Percentiles rank a stretch among this genome's conserved stretches.
Conservation (phyloP, 1,284 basidiomycete genomes). For the Clitocybe nebularis region DNA sequence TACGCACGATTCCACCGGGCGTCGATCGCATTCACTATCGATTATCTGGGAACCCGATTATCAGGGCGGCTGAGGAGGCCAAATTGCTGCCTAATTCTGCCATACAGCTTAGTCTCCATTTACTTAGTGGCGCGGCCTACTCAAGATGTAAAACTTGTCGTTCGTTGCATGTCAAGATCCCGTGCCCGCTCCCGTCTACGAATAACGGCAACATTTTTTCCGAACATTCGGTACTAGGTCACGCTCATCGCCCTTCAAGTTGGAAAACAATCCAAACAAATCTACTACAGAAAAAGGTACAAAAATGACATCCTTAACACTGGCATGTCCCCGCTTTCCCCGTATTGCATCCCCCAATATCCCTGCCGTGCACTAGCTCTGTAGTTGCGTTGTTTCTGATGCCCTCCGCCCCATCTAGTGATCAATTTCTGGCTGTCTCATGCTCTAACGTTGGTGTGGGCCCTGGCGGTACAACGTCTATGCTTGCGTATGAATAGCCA, state of each 20-base stretch:
- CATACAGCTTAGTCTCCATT: slow-evolving; percentile 12
- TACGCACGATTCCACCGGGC: slow-evolving; percentile 24
- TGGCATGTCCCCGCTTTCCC: no score
- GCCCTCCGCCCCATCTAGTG: slow-evolving; percentile 35
- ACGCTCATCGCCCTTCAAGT: slow-evolving; percentile 17
- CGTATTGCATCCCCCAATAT: slow-evolving; percentile 1
- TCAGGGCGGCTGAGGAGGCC: no score
- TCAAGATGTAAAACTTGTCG: slow-evolving; percentile 22
- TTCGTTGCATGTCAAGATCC: slow-evolving; percentile 24
- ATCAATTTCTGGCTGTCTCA: slow-evolving; percentile 50
- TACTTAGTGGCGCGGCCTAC: slow-evolving; percentile 19
- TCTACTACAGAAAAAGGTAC: slow-evolving; percentile 2
- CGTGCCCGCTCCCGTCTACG: slow-evolving; percentile 17
- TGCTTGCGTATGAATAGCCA: slow-evolving; percentile 74
- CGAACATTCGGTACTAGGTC: slow-evolving; percentile 17
- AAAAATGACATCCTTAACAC: background rate
- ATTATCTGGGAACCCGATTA: slow-evolving; percentile 11
- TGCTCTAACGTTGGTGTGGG: slow-evolving; percentile 70
- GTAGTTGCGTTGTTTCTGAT: no score
- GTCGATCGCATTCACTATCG: slow-evolving; percentile 12
- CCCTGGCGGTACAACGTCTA: slow-evolving; percentile 69
- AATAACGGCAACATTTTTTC: slow-evolving; percentile 23
- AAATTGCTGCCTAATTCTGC: no score
- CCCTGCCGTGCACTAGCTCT: no score
- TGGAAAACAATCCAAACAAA: slow-evolving; percentile 1